These are phyloP conservation scores for Hygrophoropsis aurantiaca DNA, from an alignment of 768 basidiomycete genomes.

Conservation along the genomic window DNA sequence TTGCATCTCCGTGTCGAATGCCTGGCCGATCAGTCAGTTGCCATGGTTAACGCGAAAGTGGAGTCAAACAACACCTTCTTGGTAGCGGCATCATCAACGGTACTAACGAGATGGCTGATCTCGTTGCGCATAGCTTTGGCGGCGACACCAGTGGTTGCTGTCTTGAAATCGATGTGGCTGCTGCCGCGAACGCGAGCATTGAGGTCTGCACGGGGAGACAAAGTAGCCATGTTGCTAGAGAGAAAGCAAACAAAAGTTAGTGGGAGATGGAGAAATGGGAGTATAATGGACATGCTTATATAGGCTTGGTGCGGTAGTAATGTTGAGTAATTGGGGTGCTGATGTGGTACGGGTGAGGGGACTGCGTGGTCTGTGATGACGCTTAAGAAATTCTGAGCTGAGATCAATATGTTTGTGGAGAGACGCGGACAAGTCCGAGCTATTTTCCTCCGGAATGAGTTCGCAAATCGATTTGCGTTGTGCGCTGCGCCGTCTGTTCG, in stretches of 20 bases:
- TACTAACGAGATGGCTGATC: slow-evolving; percentile 88
- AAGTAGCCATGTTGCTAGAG: slow-evolving; percentile 51
- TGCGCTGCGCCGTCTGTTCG: slow-evolving; percentile 8
- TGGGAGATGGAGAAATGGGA: slow-evolving; percentile 9
- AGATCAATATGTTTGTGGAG: slow-evolving; percentile 32
- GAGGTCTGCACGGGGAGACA: slow-evolving; percentile 66
- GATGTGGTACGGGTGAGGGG: slow-evolving; percentile 47
- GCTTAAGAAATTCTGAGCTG: slow-evolving; percentile 48
- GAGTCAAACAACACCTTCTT: slow-evolving; percentile 62
- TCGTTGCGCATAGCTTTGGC: slow-evolving; percentile 99
- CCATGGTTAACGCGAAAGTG: slow-evolving; percentile 11
- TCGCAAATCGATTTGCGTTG: slow-evolving; percentile 26
- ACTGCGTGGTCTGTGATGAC: slow-evolving; percentile 60
- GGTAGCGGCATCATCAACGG: slow-evolving; percentile 74
- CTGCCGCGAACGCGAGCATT: slow-evolving; percentile 73
- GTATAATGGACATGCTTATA: slow-evolving; percentile 37
- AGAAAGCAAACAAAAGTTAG: slow-evolving; percentile 9
- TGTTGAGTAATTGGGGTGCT: slow-evolving; percentile 56
- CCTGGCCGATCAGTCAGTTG: slow-evolving; percentile 35
- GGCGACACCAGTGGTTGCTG: slow-evolving; percentile 91
- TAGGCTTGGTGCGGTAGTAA: slow-evolving; percentile 60
- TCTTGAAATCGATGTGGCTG: slow-evolving; percentile 93
- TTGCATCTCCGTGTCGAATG: slow-evolving; percentile 81
- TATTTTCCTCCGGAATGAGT: slow-evolving; percentile 29
- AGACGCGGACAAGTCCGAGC: slow-evolving; percentile 34